Evolutionary conservation across 139 green algal genomes (phyloP).

Genomic region (Pseudopediastrum boryanum): DNA sequence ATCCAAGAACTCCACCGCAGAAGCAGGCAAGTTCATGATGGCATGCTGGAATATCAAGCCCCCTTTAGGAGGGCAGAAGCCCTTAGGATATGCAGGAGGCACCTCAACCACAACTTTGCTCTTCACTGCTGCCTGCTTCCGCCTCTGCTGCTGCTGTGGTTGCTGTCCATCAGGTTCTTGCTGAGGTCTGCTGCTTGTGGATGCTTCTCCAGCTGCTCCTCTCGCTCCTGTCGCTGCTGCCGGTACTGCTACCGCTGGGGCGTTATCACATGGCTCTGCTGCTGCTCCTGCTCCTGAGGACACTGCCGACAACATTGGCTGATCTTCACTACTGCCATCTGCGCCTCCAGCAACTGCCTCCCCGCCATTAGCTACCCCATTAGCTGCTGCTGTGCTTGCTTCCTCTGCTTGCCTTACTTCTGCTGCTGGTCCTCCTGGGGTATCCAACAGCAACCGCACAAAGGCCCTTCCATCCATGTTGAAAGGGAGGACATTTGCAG

Average conservation of each 20-base stretch:
- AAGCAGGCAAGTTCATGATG: slow-evolving; percentile 96
- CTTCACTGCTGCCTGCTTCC: not conserved
- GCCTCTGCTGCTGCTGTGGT: slow-evolving; percentile 24
- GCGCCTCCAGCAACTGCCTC: not conserved
- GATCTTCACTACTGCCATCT: not conserved
- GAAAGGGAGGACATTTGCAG: slow-evolving; percentile 54
- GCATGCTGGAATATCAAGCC: slow-evolving; percentile 49
- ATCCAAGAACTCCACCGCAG: slow-evolving; percentile 90
- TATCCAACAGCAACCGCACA: slow-evolving; percentile 61
- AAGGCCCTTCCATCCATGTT: slow-evolving; percentile 83
- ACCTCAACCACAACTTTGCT: slow-evolving; percentile 1
- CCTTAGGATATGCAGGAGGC: slow-evolving; percentile 16
- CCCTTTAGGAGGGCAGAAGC: slow-evolving; percentile 6
- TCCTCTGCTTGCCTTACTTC: slow-evolving; percentile 10
- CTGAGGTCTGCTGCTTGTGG: too few relatives aligned
- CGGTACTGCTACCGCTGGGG: slow-evolving; percentile 2
- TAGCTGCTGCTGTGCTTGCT: slow-evolving; percentile 10
- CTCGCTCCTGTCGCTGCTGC: slow-evolving; percentile 12
- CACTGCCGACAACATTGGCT: not conserved
- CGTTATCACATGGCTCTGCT: not conserved
- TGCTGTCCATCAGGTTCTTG: not conserved
- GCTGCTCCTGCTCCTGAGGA: not conserved
- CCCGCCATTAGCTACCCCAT: not conserved
- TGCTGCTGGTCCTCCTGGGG: slow-evolving; percentile 22
- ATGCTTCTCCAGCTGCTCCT: not conserved